A percentile compares a stretch with the other conserved stretches of the same genome.
Evolutionary conservation across 2,329 filamentous ascomycete genomes (phyloP).

Genomic region (Stachybotrys chlorohalonatus): DNA sequence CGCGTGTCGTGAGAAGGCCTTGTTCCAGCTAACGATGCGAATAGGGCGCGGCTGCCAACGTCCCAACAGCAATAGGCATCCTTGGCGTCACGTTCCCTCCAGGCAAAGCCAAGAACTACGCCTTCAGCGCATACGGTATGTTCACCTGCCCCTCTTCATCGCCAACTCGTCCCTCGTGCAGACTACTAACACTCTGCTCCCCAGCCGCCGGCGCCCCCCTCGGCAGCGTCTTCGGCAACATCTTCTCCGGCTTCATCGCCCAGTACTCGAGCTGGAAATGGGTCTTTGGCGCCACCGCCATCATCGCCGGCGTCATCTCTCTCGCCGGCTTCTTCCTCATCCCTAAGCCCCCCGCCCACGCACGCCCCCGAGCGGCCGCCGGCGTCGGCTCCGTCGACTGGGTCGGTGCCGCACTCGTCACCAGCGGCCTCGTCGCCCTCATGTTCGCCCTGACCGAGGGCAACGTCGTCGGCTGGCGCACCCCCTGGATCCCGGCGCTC

Average conservation of each 20-base stretch:
- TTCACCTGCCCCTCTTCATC: background rate
- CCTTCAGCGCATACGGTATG: conserved; percentile 53
- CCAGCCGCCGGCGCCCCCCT: conserved; percentile 54
- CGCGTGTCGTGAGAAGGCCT: no score
- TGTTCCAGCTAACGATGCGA: background rate
- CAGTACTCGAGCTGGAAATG: conserved; percentile 57
- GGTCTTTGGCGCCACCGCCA: conserved; percentile 57
- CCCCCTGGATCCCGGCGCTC: conserved; percentile 51
- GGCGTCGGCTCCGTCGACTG: conserved; percentile 46
- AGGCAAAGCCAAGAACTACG: conserved; percentile 61
- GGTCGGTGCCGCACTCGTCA: conserved; percentile 56
- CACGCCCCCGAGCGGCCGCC: conserved; percentile 6
- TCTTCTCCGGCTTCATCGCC: conserved; percentile 54
- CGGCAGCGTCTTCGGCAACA: conserved; percentile 55
- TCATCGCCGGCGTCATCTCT: conserved; percentile 48
- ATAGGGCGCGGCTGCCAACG: conserved; percentile 57
- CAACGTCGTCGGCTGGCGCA: conserved; percentile 59
- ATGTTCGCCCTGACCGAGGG: conserved; percentile 61
- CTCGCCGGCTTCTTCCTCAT: conserved; percentile 50
- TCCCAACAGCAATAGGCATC: conserved; percentile 63
- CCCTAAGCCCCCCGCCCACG: conserved; percentile 30
- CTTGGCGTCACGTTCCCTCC: conserved; percentile 58
- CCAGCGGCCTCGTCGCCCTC: conserved; percentile 50
- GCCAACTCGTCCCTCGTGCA: background rate
- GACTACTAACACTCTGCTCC: background rate